Base-by-base conservation (phyloP, 1,284 basidiomycete species). In the Ustilago crameri region DNA sequence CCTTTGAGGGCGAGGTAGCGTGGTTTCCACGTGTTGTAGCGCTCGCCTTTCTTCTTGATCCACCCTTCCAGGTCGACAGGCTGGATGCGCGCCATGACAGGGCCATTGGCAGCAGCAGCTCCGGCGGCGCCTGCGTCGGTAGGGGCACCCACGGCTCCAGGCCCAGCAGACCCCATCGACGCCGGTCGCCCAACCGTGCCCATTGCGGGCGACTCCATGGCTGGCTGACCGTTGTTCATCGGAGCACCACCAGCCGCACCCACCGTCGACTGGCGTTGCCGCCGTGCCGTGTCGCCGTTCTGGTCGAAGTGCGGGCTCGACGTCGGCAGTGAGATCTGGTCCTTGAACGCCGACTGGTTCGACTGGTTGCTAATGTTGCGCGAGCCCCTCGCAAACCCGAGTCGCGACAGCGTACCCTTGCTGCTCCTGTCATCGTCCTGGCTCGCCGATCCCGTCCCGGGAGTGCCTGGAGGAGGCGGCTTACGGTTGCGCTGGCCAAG, bases 1-100 rank as follows among this genome's bases (percentile, higher is more conserved):
- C 98, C 95, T 84, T 97, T 96, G 80, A 98, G 88, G n/a, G 96
- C 89, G 75, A 96, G 92, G 85, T 92, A 98, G 46, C 95, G 87
- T 75, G 88, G 83, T 85, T 97, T 98, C 96, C 95, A 98, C 15
- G 88, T 88, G 79, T 93, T 93, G 85, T 97, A 98, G 61, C 91
- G 87, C 55, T 97, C 95, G 18, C 93, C 92, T 85, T 90, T 93
- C 88, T 98, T 99, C 83, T 91, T 88, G 89, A 99, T 91, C 91
- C 93, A 98, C 9, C 96, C 81, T 48, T 80, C 78, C 20, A 77
- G 59, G 38, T 82, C 81, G 30, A 81, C 77, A 0, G 80, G 76
- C 30, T 79, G 68, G 61, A 83, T 79, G 14, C 79, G 76, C 22
- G 67, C 51, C 74, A 82, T 78, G 22, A 82, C 81, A 3, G 74